Base-by-base conservation (phyloP, 83 land plant genomes). In the Thuja plicata region DNA sequence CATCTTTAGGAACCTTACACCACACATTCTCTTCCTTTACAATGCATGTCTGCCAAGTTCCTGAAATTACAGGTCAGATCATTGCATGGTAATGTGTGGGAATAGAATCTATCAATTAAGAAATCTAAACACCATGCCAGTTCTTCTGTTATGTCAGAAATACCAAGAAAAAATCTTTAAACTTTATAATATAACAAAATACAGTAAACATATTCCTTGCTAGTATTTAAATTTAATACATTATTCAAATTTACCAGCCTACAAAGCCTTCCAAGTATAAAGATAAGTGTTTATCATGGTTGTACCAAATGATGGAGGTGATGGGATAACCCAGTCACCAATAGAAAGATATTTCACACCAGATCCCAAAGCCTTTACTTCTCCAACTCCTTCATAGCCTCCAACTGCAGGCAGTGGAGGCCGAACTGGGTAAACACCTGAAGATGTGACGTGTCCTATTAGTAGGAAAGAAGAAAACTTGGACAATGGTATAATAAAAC, bases 331-430 rank as follows among this genome's bases (percentile, higher is more conserved):
- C 96, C 94, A 93, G 88, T 98, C 99, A 87, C 95, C 95, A 57
- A 95, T 92, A 43, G 94, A 87, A 40, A 98, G 91, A 57, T 73
- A 89, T 82, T 88, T 90, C 80, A 97, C 99, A 16, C 92, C 95
- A 80, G 97, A 89, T 35, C 97, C 97, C 60, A 95, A 70, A 30
- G 91, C 92, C 46, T 94, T 86, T 21, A 98, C 97, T 82, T 95
- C 95, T 57, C 99, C 99, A 87, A 98, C 99, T 66, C 99, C 99
- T 88, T 98, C 99, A 86, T 94, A 94, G 81, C 99, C 99, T 87
- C 97, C 99, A 60, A 98, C 93, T 17, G 99, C 99, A 55, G 99
- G 99, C 81, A 93, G 91, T 87, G 94, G 87, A 35, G 99, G 99
- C 86, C 99, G 92, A 77, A 97, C 93, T 48, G 99, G 99, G 86